Evolutionary conservation across 1,284 basidiomycete genomes (phyloP).

Genomic region (Ustilago bromivora): DNA sequence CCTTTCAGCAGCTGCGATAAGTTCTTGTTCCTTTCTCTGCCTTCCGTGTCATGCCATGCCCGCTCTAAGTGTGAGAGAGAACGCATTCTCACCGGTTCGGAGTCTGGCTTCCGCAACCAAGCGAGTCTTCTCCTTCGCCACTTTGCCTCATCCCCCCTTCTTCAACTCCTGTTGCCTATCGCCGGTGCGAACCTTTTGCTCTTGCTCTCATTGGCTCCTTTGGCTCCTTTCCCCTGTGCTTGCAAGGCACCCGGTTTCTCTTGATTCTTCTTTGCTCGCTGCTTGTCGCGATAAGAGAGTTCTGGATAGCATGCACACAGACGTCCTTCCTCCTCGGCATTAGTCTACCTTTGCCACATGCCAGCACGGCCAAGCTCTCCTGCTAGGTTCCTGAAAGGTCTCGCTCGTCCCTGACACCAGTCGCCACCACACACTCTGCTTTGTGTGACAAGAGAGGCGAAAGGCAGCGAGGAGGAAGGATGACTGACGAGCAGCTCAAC

Average conservation of each 20-base stretch:
- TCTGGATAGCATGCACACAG: background rate
- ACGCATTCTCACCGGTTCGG: conserved; percentile 34
- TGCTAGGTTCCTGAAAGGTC: conserved; percentile 12
- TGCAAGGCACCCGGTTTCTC: conserved; percentile 10
- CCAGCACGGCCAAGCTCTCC: conserved; percentile 4
- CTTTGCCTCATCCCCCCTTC: background rate
- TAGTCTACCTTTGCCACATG: conserved; percentile 14
- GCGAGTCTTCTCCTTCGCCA: background rate
- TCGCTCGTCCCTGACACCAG: conserved; percentile 10
- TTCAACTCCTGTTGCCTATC: conserved; percentile 13
- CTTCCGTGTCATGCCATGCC: background rate
- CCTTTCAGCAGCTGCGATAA: background rate
- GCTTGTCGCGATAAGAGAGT: conserved; percentile 9
- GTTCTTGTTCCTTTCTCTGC: background rate
- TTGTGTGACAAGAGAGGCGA: background rate
- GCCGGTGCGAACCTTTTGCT: background rate
- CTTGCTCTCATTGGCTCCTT: conserved; percentile 18
- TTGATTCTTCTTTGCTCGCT: conserved; percentile 1
- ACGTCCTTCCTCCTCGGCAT: background rate
- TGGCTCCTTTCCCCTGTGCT: background rate
- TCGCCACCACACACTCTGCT: conserved; percentile 9
- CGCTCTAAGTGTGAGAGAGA: conserved; percentile 15
- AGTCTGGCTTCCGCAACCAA: conserved; percentile 8
- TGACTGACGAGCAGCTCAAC: background rate
- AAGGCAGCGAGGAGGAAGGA: background rate